These are phyloP conservation scores for Hortiboletus campestris DNA, from an alignment of 768 basidiomycete genomes.

Conservation along the genomic window DNA sequence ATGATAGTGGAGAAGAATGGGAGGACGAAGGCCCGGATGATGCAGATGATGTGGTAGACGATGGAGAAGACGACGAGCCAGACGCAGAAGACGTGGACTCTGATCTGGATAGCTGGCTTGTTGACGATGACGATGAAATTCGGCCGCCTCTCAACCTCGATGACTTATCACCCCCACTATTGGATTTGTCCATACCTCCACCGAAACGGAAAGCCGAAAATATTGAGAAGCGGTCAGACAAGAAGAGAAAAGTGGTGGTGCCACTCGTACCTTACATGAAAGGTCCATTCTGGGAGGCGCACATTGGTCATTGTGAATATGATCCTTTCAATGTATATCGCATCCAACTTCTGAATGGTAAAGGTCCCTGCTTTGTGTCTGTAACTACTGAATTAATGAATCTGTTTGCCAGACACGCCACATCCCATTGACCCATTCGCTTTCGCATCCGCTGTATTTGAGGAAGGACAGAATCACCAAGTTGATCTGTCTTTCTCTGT, in stretches of 20 bases:
- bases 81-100: slow-evolving; percentile 51
- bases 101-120: slow-evolving; percentile 41
- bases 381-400: slow-evolving; percentile 5
- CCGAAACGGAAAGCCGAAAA: slow-evolving; percentile 69
- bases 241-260: slow-evolving; percentile 75
- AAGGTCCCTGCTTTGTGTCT: slow-evolving; percentile 14
- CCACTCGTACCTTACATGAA: slow-evolving; percentile 78
- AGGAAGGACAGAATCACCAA: slow-evolving; percentile 30
- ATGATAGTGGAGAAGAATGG: slow-evolving; percentile 97
- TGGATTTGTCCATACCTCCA: slow-evolving; percentile 36
- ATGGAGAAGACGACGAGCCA: slow-evolving; percentile 62
- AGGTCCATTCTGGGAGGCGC: slow-evolving; percentile 79
- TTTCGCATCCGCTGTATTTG: slow-evolving; percentile 53
- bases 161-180: slow-evolving; percentile 33
- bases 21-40: slow-evolving; percentile 78
- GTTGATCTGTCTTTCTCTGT: slow-evolving; percentile 43
- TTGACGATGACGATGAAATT: slow-evolving; percentile 73
- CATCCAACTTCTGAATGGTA: slow-evolving; percentile 85
- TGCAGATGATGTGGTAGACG: slow-evolving; percentile 70
- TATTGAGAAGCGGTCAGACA: slow-evolving; percentile 43
- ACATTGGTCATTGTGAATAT: slow-evolving; percentile 63
- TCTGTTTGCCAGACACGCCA: slow-evolving; percentile 54
- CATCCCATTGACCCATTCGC: slow-evolving; percentile 77
- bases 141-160: slow-evolving; percentile 42
- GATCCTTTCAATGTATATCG: slow-evolving; percentile 72